Base-by-base conservation (phyloP, 768 basidiomycete genomes). In the Hypholoma fasciculare region DNA sequence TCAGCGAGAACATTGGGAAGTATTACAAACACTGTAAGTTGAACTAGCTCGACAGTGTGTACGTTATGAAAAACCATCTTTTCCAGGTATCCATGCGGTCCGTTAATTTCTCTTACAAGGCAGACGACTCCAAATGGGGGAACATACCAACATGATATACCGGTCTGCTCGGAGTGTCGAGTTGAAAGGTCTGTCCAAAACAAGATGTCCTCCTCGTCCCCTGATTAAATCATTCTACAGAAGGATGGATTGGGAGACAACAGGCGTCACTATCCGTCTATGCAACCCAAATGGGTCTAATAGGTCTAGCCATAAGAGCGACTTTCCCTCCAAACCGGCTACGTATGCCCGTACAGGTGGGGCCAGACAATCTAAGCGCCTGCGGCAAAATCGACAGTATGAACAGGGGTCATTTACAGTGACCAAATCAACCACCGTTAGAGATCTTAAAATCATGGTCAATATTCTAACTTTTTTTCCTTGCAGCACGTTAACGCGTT, bases 401-500 rank as follows among this genome's bases (percentile, higher is more conserved):
- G 81, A 82, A 63, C 73, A 75, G 61, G 78, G 78, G 57, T 81
- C 72, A 62, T 66, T 91, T 49, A 78, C 73, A 11, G 79, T 94
- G 46, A 74, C 76, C 44, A 92, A 90, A 69, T 67, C 72, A 30
- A 91, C 83, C 61, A 86, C 88, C 0, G 80, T 94, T 51, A 92
- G 88, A 69, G 90, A 93, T 14, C 83, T 94, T 64, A 93, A 92
- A 71, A 67, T 90, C 54, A 78, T 83, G 78, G 88, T 91, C 40
- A 6, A 8, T 71, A 27, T 50, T 26, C 36, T 7, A 5, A 51
- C 52, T 23, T 23, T 36, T 9, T n/a, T 9, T 34, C 37, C 27
- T 23, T 17, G 26, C n/a, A 42, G 11, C 14, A 51, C 37, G 19
- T 36, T 30, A 54, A 8, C 11, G 23, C 19, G 27, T 14, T n/a